These are phyloP conservation scores for Mycena epipterygia DNA, from an alignment of 768 basidiomycete species.

Conservation along the genomic window DNA sequence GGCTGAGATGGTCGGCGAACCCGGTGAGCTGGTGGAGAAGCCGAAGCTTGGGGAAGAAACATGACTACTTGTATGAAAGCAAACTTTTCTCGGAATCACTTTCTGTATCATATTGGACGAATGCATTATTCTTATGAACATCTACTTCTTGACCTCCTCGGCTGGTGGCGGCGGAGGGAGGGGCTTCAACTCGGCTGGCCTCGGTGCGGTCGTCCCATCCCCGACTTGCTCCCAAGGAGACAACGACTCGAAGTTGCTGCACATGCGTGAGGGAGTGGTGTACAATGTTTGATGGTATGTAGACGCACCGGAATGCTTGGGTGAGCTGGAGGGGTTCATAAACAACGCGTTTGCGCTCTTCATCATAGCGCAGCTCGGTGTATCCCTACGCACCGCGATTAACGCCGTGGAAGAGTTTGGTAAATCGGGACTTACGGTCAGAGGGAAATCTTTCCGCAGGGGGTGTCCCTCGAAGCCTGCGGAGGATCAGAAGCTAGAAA, in stretches of 20 bases:
- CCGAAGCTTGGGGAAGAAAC: slow-evolving; percentile 39
- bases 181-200: slow-evolving; percentile 82
- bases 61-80: slow-evolving; percentile 52
- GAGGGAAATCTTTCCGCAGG: slow-evolving; percentile 96
- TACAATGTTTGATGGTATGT: background rate
- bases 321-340: slow-evolving; percentile 98
- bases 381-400: slow-evolving; percentile 78
- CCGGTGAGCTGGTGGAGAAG: slow-evolving; percentile 36
- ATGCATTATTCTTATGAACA: slow-evolving; percentile 22
- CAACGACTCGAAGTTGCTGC: slow-evolving; percentile 92
- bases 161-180: slow-evolving; percentile 77
- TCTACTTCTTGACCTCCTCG: slow-evolving; percentile 87
- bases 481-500: slow-evolving; percentile 22
- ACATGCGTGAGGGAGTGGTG: slow-evolving; percentile 2
- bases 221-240: slow-evolving; percentile 98
- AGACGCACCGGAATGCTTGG: slow-evolving; percentile 92
- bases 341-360: slow-evolving; percentile 96
- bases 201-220: slow-evolving; percentile 60
- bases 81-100: background rate
- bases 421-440: slow-evolving; percentile 73
- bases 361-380: slow-evolving; percentile 97
- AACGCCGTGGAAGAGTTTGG: slow-evolving; percentile 7
- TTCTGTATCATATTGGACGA: slow-evolving; percentile 29
- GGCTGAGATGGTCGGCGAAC: slow-evolving; percentile 40
- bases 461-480: slow-evolving; percentile 97